Conservation (phyloP, 2,329 filamentous ascomycete genomes). For the Grosmannia serpens region DNA sequence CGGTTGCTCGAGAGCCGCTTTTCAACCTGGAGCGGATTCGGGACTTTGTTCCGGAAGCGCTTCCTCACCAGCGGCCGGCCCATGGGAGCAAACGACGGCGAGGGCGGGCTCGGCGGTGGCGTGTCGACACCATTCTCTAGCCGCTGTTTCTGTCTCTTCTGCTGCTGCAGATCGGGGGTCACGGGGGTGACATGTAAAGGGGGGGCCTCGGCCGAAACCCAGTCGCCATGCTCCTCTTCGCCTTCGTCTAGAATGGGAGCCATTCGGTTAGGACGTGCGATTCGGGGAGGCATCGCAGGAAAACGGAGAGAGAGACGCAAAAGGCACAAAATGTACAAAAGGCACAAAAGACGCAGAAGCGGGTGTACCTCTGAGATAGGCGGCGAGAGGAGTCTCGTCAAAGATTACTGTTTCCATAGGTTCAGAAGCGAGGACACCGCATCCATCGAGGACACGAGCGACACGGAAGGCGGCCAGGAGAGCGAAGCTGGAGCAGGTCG, state of each 20-base stretch:
- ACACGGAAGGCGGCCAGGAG: too few species aligned
- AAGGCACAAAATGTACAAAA: background rate
- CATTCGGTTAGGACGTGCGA: slow-evolving; percentile 8
- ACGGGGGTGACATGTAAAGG: slow-evolving; percentile 6
- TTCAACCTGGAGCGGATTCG: slow-evolving; percentile 31
- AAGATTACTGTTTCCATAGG: slow-evolving; percentile 79
- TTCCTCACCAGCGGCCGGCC: slow-evolving; percentile 42
- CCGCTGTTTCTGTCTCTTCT: background rate
- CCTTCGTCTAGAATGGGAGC: slow-evolving; percentile 31
- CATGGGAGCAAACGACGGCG: slow-evolving; percentile 44
- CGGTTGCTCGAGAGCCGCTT: slow-evolving; percentile 33
- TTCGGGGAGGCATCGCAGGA: background rate
- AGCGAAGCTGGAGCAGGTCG: too few species aligned
- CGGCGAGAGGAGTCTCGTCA: slow-evolving; percentile 76
- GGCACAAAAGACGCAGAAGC: background rate
- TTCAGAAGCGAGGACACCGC: background rate
- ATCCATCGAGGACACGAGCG: background rate
- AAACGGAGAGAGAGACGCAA: background rate
- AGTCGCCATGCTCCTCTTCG: slow-evolving; percentile 34
- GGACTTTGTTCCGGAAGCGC: slow-evolving; percentile 38
- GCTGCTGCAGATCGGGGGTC: slow-evolving; percentile 6
- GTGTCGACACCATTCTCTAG: slow-evolving; percentile 21
- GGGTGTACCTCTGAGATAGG: slow-evolving; percentile 72
- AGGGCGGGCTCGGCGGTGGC: slow-evolving; percentile 31
- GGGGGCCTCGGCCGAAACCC: slow-evolving; percentile 27